Conservation (phyloP, 2,329 filamentous ascomycete genomes). For the Paecilomyces dactylethromorphus region DNA sequence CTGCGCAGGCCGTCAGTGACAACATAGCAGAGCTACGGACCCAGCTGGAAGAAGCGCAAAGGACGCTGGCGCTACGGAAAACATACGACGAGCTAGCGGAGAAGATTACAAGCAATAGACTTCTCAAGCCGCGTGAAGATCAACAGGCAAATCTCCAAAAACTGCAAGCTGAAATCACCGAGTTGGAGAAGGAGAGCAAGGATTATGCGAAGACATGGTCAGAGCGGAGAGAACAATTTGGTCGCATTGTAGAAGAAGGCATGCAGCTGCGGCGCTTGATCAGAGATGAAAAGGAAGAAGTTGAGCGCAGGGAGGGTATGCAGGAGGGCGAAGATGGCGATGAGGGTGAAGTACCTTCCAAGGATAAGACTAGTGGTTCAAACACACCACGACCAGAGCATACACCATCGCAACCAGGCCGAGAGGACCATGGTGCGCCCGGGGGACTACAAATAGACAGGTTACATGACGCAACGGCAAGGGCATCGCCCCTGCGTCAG, state of each 20-base stretch:
- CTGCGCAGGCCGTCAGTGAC: constrained; percentile 69
- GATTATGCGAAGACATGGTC: constrained; percentile 78
- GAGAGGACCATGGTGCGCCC: constrained; percentile 24
- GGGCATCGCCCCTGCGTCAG: constrained; percentile 33
- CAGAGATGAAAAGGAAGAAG: constrained; percentile 91
- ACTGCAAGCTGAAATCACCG: constrained; percentile 79
- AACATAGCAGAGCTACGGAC: constrained; percentile 65
- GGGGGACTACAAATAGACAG: constrained; percentile 25
- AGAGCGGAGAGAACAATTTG: constrained; percentile 80
- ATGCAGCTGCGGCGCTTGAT: constrained; percentile 78
- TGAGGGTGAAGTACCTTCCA: constrained; percentile 45
- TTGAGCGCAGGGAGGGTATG: constrained; percentile 78
- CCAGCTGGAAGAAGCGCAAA: constrained; percentile 71
- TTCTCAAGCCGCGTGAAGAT: constrained; percentile 77
- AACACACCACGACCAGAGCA: constrained; percentile 46
- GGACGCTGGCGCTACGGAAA: constrained; percentile 70
- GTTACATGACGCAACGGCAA: constrained; percentile 18
- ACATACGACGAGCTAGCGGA: constrained; percentile 83
- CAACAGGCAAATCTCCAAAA: constrained; percentile 71
- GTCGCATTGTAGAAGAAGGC: constrained; percentile 83
- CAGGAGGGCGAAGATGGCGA: constrained; percentile 56
- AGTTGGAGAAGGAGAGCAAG: constrained; percentile 76
- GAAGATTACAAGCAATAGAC: constrained; percentile 73
- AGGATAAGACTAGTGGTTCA: constrained; percentile 41
- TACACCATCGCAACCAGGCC: constrained; percentile 27